Evolutionary conservation across 441 rosid genomes (phyloP), one percentile per base, ranked within the genome.

Genomic region (Pelargonium fulgidum): DNA sequence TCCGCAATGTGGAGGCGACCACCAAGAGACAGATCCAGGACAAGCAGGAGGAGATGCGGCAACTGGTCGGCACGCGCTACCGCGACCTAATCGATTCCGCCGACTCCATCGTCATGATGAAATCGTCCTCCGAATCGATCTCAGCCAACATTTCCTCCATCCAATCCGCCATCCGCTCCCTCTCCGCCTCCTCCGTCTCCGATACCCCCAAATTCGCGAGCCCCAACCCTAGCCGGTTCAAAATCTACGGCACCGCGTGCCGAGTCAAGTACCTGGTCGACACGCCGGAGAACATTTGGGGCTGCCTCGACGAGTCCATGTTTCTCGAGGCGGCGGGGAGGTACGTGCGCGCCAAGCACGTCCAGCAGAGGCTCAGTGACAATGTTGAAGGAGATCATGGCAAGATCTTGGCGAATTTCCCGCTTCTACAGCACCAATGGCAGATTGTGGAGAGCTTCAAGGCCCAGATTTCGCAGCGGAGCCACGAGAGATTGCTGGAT

Each of bases 241-340:
- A 42, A 75, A 78, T 67, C 74, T 89, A 93, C 66, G 94, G 94
- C 73, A 83, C 85, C 68, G 96, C 98, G 0, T 91, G 98, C 73
- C 98, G 97, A 0, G 97, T 93, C 54, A 93, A 91, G 84, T 93
- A 93, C 74, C 66, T 93, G 47, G 98, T 93, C 1, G 98, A 93
- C 78, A 89, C 98, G 13, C 98, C 98, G 5, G 99, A 94, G 85
- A 94, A 92, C 68, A 94, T 92, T 17, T 94, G 99, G 99, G 98
- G 98, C 0, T 92, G 98, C 81, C 84, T 94, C 47, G 99, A 94
- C 33, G 99, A 90, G 77, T 91, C 86, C 7, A 91, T 91, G 95
- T 88, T 91, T 73, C 74, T 93, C 39, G 97, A 93, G 71, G 91
- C 97, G 10, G 95, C 97, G 0, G 86, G 85, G 20, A 82, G 98